Percentiles rank a stretch among this genome's conserved stretches.
These are phyloP conservation scores for Auriscalpium orientale DNA, from an alignment of 768 basidiomycete species.

Conservation along the genomic window DNA sequence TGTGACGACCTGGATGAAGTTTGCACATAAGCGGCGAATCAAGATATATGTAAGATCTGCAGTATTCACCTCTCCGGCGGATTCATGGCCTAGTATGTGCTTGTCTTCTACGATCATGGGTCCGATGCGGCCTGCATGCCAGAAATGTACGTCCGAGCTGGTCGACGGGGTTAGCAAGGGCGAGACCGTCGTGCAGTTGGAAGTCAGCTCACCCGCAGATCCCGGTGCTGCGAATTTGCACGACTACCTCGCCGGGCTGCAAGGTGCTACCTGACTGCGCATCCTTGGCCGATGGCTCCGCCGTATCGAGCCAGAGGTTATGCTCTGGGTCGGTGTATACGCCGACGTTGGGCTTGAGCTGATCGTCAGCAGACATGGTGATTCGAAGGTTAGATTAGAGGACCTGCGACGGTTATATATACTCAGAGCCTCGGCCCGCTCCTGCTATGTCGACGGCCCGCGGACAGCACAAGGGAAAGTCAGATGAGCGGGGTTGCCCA, in stretches of 20 bases:
- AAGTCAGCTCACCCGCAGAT: slow-evolving; percentile 50
- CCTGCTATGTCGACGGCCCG: too few species aligned
- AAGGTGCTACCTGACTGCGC: slow-evolving; percentile 4
- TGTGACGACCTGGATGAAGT: background rate
- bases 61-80: slow-evolving; percentile 48
- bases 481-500: too few species aligned
- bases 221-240: slow-evolving; percentile 61
- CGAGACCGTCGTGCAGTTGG: background rate
- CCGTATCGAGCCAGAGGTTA: slow-evolving; percentile 23
- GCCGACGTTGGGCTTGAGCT: slow-evolving; percentile 14
- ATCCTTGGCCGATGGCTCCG: slow-evolving; percentile 13
- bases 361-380: too few species aligned
- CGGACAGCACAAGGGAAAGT: too few species aligned
- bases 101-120: slow-evolving; percentile 67
- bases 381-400: too few species aligned
- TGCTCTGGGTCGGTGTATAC: slow-evolving; percentile 14
- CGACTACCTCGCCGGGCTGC: slow-evolving; percentile 47
- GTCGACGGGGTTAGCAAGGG: background rate
- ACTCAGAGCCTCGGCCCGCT: too few species aligned
- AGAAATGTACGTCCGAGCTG: slow-evolving; percentile 70
- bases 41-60: background rate
- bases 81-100: slow-evolving; percentile 46
- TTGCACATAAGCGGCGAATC: background rate
- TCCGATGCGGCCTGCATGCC: slow-evolving; percentile 62
- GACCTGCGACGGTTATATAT: too few species aligned